Conservation (phyloP, 495 filamentous ascomycete genomes). For the Poronia punctata region DNA sequence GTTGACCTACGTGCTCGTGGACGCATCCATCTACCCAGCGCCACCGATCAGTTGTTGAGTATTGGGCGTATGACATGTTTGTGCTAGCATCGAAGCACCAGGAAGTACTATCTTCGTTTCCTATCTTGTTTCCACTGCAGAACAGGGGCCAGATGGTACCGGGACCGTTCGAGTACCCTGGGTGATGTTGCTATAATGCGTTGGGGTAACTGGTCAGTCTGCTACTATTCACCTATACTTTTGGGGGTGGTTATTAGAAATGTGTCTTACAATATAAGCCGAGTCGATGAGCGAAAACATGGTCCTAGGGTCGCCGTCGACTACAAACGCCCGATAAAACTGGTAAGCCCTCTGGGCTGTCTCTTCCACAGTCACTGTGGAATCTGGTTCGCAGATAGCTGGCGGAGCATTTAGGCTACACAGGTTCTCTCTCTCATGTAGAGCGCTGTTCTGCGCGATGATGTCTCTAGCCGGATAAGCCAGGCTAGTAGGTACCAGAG, state of each 20-base stretch:
- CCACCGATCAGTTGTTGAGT: conserved; percentile 39
- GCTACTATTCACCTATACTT: background rate
- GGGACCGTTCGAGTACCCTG: conserved; percentile 34
- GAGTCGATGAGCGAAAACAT: conserved; percentile 44
- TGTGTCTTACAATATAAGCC: conserved; percentile 31
- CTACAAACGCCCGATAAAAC: conserved; percentile 43
- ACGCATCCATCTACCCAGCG: conserved; percentile 41
- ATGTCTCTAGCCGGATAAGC: conserved; percentile 20
- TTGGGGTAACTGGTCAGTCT: background rate
- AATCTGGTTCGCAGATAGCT: conserved; percentile 31
- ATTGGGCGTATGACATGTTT: conserved; percentile 42
- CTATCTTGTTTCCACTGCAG: conserved; percentile 35
- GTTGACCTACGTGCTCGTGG: conserved; percentile 40
- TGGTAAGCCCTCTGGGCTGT: conserved; percentile 39
- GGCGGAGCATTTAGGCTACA: conserved; percentile 35
- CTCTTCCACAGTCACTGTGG: conserved; percentile 36
- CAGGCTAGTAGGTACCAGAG: conserved; percentile 25
- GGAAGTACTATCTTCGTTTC: conserved; percentile 29
- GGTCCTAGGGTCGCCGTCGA: conserved; percentile 37
- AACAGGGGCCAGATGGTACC: conserved; percentile 36
- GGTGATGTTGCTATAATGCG: conserved; percentile 34
- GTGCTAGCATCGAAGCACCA: conserved; percentile 42
- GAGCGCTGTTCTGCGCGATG: conserved; percentile 10
- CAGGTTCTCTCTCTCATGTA: conserved; percentile 37
- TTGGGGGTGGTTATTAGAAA: conserved; percentile 2